Evolutionary conservation across 768 basidiomycete genomes (phyloP).

Genomic region (Hirschioporus abietinus): DNA sequence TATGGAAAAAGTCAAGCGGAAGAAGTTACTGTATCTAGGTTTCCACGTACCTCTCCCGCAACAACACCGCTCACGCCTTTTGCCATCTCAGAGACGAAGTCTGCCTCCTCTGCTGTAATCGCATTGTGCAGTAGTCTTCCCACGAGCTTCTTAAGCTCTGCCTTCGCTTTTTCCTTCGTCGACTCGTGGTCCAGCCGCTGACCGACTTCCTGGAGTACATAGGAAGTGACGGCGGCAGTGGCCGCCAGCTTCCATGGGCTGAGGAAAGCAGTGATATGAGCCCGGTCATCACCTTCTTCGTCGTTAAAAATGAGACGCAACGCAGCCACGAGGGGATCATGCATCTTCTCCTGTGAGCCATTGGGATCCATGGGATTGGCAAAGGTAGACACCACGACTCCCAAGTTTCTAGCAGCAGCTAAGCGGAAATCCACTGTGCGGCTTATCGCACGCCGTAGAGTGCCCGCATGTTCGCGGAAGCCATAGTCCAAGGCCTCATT

Average conservation of each 20-base stretch:
- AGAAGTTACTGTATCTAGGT: background rate
- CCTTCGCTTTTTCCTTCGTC: slow-evolving; percentile 47
- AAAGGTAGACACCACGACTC: slow-evolving; percentile 63
- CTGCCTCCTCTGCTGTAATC: slow-evolving; percentile 74
- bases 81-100: slow-evolving; percentile 79
- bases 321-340: slow-evolving; percentile 61
- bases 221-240: slow-evolving; percentile 73
- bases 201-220: slow-evolving; percentile 69
- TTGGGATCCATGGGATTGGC: slow-evolving; percentile 53
- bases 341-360: slow-evolving; percentile 42
- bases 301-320: slow-evolving; percentile 64
- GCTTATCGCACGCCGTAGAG: slow-evolving; percentile 56
- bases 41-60: slow-evolving; percentile 53
- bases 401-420: slow-evolving; percentile 71
- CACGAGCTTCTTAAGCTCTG: slow-evolving; percentile 61
- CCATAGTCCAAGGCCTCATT: slow-evolving; percentile 46
- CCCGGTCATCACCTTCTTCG: slow-evolving; percentile 30
- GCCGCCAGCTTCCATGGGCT: slow-evolving; percentile 84
- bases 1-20: slow-evolving; percentile 21
- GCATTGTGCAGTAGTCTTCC: slow-evolving; percentile 65
- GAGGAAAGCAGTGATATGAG: slow-evolving; percentile 31
- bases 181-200: slow-evolving; percentile 57
- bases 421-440: slow-evolving; percentile 64
- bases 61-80: slow-evolving; percentile 61
- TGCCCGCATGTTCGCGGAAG: slow-evolving; percentile 42